Evolutionary conservation across 2,329 filamentous ascomycete genomes (phyloP).

Genomic region (Dothidotthia symphoricarpi): DNA sequence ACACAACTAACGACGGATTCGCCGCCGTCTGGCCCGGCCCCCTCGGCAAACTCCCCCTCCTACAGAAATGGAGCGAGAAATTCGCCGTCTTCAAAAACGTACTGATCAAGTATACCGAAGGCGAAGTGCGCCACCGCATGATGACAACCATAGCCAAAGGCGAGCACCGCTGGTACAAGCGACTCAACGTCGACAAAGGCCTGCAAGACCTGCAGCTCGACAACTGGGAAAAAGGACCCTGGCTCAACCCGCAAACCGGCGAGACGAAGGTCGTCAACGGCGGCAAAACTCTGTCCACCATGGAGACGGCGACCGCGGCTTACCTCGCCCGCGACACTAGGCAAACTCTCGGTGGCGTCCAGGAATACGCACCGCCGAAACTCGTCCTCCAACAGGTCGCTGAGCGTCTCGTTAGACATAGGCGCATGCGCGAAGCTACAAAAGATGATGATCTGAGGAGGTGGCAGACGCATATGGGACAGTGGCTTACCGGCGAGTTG

Average conservation of each 20-base stretch:
- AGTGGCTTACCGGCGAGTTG: conserved; percentile 38
- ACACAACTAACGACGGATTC: conserved; percentile 48
- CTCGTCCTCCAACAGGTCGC: conserved; percentile 49
- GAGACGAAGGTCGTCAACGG: conserved; percentile 39
- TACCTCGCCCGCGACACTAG: conserved; percentile 41
- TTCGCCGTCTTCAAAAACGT: conserved; percentile 51
- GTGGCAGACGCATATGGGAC: conserved; percentile 43
- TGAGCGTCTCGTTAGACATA: conserved; percentile 49
- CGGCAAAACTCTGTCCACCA: conserved; percentile 45
- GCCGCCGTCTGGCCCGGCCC: conserved; percentile 48
- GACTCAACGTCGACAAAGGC: conserved; percentile 49
- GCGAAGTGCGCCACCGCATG: conserved; percentile 49
- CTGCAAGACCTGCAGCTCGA: conserved; percentile 49
- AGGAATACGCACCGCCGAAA: conserved; percentile 47
- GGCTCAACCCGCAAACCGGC: conserved; percentile 36
- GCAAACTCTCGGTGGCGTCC: conserved; percentile 38
- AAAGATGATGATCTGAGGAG: conserved; percentile 33
- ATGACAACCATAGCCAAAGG: conserved; percentile 49
- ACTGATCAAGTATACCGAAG: conserved; percentile 54
- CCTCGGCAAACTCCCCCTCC: conserved; percentile 42
- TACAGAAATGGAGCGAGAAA: conserved; percentile 50
- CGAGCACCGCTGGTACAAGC: conserved; percentile 53
- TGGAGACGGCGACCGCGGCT: conserved; percentile 45
- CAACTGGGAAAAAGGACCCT: conserved; percentile 47
- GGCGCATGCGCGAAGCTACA: conserved; percentile 44